Base-by-base conservation (phyloP, 2,329 filamentous ascomycete species). In the Byssochlamys sp. region DNA sequence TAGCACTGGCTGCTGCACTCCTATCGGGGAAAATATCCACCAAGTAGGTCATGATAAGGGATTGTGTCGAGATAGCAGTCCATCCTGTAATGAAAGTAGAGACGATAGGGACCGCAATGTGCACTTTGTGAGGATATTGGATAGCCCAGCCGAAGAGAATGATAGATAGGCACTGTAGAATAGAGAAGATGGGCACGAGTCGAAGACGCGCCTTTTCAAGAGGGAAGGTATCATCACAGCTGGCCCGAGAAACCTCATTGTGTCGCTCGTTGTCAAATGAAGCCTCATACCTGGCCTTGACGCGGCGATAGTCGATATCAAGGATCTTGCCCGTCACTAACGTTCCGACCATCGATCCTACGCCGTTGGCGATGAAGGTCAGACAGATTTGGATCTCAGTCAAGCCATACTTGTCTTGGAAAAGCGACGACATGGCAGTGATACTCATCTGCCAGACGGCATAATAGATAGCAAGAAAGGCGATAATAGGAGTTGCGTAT, bases 401-500 rank as follows among this genome's bases (percentile, higher is more conserved):
- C 0, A 80, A 68, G 6, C 69, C 69, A 58, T 82, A 82, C 3
- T 61, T 63, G 0, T 63, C 59, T 33, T 77, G 63, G 61, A 82
- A 80, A 0, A 82, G 70, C 0, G 74, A 74, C 0, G 81, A 79
- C 73, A 81, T 78, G 35, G 76, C 77, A 0, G 80, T 80, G 57
- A 81, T 80, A 61, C 74, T 78, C 78, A 82, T 81, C 57, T 81
- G 79, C 78, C 79, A 83, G 6, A 80, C 76, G 0, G 78, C 73
- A 57, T 82, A 83, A 66, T 80, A 78, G 2, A 81, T 63, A 0
- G 76, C 77, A 3, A 81, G 71, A 55, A 79, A 82, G 14, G 77
- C 2, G 29, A 81, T 75, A 4, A 79, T 74, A 0, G 74, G 73
- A 0, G 74, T 68, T 0, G 78, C 75, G 1, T 75, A 68, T 45